Base-by-base conservation (phyloP, 768 basidiomycete species). In the Phlebiopsis flavidoalba region DNA sequence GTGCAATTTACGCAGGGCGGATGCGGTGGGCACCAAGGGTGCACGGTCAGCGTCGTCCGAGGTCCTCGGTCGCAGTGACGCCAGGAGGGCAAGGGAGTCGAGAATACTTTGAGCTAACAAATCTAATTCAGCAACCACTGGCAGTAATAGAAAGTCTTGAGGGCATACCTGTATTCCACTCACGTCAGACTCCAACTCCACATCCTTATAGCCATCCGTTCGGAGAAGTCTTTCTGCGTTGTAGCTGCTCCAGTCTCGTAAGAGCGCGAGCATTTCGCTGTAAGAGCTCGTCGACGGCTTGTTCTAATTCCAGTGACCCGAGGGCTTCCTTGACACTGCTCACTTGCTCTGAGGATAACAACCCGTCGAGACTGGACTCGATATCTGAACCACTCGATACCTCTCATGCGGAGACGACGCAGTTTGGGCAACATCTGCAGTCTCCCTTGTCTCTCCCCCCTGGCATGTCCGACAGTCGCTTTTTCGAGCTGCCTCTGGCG, bases 111-210 rank as follows among this genome's bases (percentile, higher is more conserved):
- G 84, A 21, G 91, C 92, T 93, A 69, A 43, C 48, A n/a, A 19
- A 12, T 43, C 40, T 17, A 2, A 10, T 43, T 43, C 17, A 33
- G 53, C 35, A 31, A 24, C 40, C 35, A 58, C 19, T 14, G 11
- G 24, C 1, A 54, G 31, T 49, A 22, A 45, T 12, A 36, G 11
- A 1, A 40, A 5, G 19, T 19, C 5, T 24, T 19, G 17, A 2
- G 53, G 36, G 2, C 33, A 11, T 35, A 92, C 91, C 92, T 62
- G 82, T 83, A 64, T 90, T 86, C 88, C 88, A 91, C 70, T 94
- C 91, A 71, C n/a, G n/a, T 92, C 91, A 11, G 88, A 88, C 36
- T 80, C 87, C 68, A 85, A 81, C 68, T 85, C 80, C 3, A 84
- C 83, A 11, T 62, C 60, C 57, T 76, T 77, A 36, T 70, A 70